These are phyloP conservation scores for Phyllosticta paracitricarpa DNA, from an alignment of 2,329 filamentous ascomycete genomes.

Conservation along the genomic window DNA sequence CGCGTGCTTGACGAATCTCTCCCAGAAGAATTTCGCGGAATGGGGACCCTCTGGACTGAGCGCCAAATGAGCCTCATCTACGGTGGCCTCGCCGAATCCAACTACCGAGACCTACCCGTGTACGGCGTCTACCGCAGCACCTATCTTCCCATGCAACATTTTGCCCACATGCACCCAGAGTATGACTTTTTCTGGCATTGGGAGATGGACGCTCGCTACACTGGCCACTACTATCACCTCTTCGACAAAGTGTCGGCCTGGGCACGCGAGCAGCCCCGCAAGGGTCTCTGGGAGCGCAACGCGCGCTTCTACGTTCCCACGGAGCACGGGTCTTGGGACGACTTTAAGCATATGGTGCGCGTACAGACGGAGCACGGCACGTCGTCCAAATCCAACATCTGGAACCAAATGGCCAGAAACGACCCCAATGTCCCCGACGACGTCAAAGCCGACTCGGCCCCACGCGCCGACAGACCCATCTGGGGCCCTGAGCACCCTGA, in stretches of 20 bases:
- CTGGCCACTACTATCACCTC: slow-evolving; percentile 77
- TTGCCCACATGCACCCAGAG: slow-evolving; percentile 77
- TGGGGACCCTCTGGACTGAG: slow-evolving; percentile 45
- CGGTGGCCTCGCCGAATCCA: slow-evolving; percentile 39
- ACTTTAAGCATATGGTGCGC: slow-evolving; percentile 58
- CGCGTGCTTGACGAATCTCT: slow-evolving; percentile 46
- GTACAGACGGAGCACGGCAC: slow-evolving; percentile 49
- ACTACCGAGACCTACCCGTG: slow-evolving; percentile 52
- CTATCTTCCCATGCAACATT: slow-evolving; percentile 91
- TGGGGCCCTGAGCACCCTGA: slow-evolving; percentile 38
- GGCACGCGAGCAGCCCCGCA: slow-evolving; percentile 57
- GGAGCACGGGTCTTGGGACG: slow-evolving; percentile 60
- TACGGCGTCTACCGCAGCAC: slow-evolving; percentile 63
- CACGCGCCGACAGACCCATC: slow-evolving; percentile 33
- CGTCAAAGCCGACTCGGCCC: slow-evolving; percentile 22
- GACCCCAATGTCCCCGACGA: slow-evolving; percentile 33
- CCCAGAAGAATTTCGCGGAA: slow-evolving; percentile 40
- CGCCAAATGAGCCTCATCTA: slow-evolving; percentile 46
- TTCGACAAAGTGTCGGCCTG: slow-evolving; percentile 58
- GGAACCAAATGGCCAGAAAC: slow-evolving; percentile 26
- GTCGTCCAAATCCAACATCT: slow-evolving; percentile 35
- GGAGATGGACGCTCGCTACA: slow-evolving; percentile 90
- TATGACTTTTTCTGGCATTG: slow-evolving; percentile 92
- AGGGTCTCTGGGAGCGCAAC: slow-evolving; percentile 68
- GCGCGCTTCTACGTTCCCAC: slow-evolving; percentile 67